Evolutionary conservation across 441 rosid genomes (phyloP), one percentile per base, ranked within the genome.

Genomic region (Gossypium schwendimanii): DNA sequence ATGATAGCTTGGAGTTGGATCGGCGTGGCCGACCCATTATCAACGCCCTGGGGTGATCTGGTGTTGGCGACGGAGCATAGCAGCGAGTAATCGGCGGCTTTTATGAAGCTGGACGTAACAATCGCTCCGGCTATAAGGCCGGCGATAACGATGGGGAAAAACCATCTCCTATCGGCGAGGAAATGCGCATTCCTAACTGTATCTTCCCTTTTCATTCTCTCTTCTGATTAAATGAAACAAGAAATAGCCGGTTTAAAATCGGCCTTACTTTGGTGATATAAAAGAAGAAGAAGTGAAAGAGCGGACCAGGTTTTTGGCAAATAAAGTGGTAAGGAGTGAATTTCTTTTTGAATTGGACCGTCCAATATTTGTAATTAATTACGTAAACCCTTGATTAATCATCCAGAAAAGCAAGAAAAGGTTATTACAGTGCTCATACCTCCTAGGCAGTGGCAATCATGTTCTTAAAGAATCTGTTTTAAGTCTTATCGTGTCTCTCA

Each of bases 91-190:
- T 86, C 79, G 36, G 86, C 71, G 1, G 87, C 69, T 15, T 82
- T 80, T 65, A 82, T 69, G 71, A 85, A 81, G 59, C 78, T 71
- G 9, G 86, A 76, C 67, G 88, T 75, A 2, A 91, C 49, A 0
- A 93, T n/a, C 6, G 82, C 82, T 4, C 85, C 87, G 72, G 76
- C 75, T 60, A 89, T 6, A 0, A 91, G 74, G 7, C 89, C 91
- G 72, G 81, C 81, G 5, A 86, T 45, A 24, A 80, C 83, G 21
- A 82, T 49, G 0, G 58, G 67, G 0, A 84, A 49, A 73, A 85
- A 58, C 84, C 87, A 85, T 52, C 82, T 78, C 28, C 80, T 85
- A 36, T 81, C 86, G 33, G 84, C 79, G 7, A 74, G 75, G 31
- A 73, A 57, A 33, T 72, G 81, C 31, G 75, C 70, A 49, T 47